Base-by-base conservation (phyloP, 1,284 basidiomycete species). In the Ustilago loliicola region DNA sequence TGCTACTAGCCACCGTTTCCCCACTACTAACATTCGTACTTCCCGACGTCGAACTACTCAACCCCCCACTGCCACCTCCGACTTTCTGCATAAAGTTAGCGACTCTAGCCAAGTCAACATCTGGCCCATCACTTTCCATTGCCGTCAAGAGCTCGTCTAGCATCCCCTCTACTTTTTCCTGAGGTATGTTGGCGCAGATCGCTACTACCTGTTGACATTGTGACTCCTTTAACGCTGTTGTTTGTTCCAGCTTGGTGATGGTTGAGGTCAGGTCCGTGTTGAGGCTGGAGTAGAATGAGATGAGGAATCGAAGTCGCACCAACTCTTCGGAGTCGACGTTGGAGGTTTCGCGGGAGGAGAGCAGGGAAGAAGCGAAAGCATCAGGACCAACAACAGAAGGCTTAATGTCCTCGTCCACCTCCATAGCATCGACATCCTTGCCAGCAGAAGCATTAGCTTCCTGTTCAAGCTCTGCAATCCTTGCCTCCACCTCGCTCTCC, bases 131-230 rank as follows among this genome's bases (percentile, higher is more conserved):
- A 82, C 93, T 94, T 87, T 96, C 94, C 61, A 96, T 92, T 27
- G 95, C 94, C 65, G 94, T 89, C 27, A 95, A 90, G 52, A 97
- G 89, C 78, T 94, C 92, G 83, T 95, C 94, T 56, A 96, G 89
- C 91, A 94, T 93, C 93, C 91, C 91, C 87, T 97, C 95, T 52
- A 98, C 93, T 86, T 92, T 92, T 80, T 96, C 93, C 54, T 94
- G 89, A 2, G 93, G 90, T 58, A 95, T 92, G 50, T 93, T 93
- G 8, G 94, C 94, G 86, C 94, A 96, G 61, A 96, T 88, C 25
- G 94, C 91, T 23, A 98, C 93, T 70, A 98, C 92, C 87, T 92
- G 94, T 87, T 94, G 92, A 88, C 94, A 97, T 87, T 94, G 92
- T 79, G 92, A 92, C 83, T 95, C 93, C 86, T 93, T 94, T 86